Evolutionary conservation across 2,329 filamentous ascomycete genomes (phyloP).

Genomic region (Trichoderma guizhouense): DNA sequence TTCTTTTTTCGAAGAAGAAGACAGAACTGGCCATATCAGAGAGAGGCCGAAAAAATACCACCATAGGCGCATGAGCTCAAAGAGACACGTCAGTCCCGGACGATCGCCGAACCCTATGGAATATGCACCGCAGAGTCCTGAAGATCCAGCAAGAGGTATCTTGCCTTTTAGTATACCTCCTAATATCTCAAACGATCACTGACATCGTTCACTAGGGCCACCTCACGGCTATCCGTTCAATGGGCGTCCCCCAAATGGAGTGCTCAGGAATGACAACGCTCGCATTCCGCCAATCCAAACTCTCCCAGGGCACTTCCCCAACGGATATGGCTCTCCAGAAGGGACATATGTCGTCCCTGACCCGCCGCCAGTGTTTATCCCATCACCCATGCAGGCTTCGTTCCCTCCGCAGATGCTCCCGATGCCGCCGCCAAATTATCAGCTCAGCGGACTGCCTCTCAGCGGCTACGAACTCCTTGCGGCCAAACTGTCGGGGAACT

Average conservation of each 20-base stretch:
- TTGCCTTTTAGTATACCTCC: neutral
- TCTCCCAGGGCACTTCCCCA: neutral
- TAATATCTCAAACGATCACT: neutral
- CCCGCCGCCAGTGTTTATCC: neutral
- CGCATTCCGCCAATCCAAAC: neutral
- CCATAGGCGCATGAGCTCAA: slow-evolving; percentile 10
- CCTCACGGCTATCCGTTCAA: neutral
- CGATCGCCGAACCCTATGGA: slow-evolving; percentile 22
- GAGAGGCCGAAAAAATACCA: neutral
- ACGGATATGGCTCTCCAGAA: slow-evolving; percentile 14
- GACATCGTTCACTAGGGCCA: neutral
- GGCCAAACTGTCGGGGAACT: slow-evolving; percentile 42
- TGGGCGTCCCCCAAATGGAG: neutral
- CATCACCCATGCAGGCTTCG: slow-evolving; percentile 1
- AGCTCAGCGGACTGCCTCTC: slow-evolving; percentile 38
- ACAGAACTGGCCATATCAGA: neutral
- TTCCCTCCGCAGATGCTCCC: neutral
- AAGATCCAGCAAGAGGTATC: slow-evolving; percentile 5
- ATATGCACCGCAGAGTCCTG: neutral
- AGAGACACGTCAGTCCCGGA: slow-evolving; percentile 11
- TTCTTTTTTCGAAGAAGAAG: neutral
- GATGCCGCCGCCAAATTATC: neutral
- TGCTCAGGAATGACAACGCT: neutral
- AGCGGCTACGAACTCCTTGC: slow-evolving; percentile 64
- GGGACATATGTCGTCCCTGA: neutral